Base-by-base conservation (phyloP, 2,329 filamentous ascomycete genomes). In the Orbilia quercus region DNA sequence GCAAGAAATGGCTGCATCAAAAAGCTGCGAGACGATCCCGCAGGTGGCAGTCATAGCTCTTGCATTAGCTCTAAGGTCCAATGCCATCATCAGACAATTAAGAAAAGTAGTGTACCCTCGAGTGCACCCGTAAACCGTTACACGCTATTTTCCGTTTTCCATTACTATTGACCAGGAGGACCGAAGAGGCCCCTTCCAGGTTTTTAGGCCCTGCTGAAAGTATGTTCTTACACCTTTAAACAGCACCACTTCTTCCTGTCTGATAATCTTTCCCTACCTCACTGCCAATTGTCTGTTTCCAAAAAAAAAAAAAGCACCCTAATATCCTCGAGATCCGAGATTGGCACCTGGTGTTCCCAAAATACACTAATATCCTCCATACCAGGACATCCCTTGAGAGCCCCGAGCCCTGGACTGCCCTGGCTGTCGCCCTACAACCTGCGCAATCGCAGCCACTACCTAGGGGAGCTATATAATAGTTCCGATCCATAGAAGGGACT, bases 61-160 rank as follows among this genome's bases (percentile, higher is more conserved):
- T 66, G 69, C 69, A 73, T 73, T 66, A 66, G 54, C 54, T 73
- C 54, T 66, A 20, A 55, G 48, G 42, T 18, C 18, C 53, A 47
- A 64, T 71, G 67, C 67, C 48, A 73, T 66, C 55, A 59, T 62
- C 25, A 60, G 50, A 62, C 55, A 40, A 73, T 51, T 59, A 20
- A 20, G 31, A 50, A 66, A 25, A 57, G 12, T 57, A 66, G 60
- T 50, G 54, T 45, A 53, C 60, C 67, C 67, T 73, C 48, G 40
- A 66, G 55, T 73, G 23, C 54, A 55, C 40, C 60, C 54, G 57
- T 66, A 60, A 73, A 73, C 69, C 69, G 69, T 73, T 73, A 66
- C 60, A 73, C 60, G 60, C 69, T 62, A 60, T 31, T 48, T 66
- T 9, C 60, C 54, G 60, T 60, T 66, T 57, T 66, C 48, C 62